Evolutionary conservation across 192 early-diverging fungal species (phyloP).

Genomic region (Phlyctochytrium planicorne): DNA sequence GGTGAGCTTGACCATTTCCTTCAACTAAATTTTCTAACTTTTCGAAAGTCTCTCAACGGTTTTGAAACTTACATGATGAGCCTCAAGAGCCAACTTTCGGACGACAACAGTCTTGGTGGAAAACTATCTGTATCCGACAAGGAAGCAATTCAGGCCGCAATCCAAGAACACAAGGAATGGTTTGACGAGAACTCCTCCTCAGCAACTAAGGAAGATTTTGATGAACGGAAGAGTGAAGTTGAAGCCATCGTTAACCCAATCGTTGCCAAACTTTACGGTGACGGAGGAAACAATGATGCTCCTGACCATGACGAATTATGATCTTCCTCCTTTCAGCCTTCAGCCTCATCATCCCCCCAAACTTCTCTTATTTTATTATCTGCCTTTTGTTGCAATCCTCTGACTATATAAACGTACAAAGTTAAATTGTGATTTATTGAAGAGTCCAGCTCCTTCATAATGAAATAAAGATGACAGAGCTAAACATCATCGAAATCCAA

Average conservation of each 20-base stretch:
- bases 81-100: constrained; percentile 83
- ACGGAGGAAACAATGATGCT: constrained; percentile 49
- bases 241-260: constrained; percentile 95
- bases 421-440: no score
- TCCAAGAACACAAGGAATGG: constrained; percentile 82
- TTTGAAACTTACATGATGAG: constrained; percentile 92
- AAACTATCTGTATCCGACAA: constrained; percentile 90
- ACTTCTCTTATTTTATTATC: no score
- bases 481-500: no score
- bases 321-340: constrained; percentile 15
- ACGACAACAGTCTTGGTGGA: constrained; percentile 79
- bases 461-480: no score
- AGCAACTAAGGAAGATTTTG: constrained; percentile 96
- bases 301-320: constrained; percentile 77
- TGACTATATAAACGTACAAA: no score
- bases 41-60: constrained; percentile 67
- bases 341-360: no score
- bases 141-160: constrained; percentile 75
- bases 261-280: constrained; percentile 84
- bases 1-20: not conserved
- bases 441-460: no score
- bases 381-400: no score
- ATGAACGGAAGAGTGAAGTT: constrained; percentile 92
- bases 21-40: not conserved
- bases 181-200: constrained; percentile 75